Conservation (phyloP, 2,329 filamentous ascomycete species). For the Claviceps capensis region DNA sequence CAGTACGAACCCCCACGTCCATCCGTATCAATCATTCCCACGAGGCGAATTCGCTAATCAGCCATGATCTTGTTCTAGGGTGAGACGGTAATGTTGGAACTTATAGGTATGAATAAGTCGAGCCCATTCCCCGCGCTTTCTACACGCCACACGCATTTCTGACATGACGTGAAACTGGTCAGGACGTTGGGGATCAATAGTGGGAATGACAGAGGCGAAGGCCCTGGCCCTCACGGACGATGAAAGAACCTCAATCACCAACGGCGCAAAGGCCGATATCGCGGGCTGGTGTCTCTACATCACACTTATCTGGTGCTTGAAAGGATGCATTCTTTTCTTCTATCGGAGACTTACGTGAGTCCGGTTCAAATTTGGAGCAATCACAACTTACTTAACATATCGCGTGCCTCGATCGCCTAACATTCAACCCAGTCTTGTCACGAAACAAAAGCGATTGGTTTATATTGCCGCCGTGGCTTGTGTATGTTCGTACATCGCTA, state of each 20-base stretch:
- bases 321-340: conserved; percentile 25
- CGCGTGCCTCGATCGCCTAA: neutral
- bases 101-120: conserved; percentile 15
- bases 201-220: conserved; percentile 11
- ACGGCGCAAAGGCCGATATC: conserved; percentile 11
- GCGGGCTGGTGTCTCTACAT: conserved; percentile 24
- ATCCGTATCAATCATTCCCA: conserved; percentile 1
- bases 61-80: neutral
- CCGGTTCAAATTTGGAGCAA: neutral
- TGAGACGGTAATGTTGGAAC: conserved; percentile 19
- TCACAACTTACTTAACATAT: neutral
- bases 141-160: neutral
- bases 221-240: conserved; percentile 7
- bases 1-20: conserved; percentile 12
- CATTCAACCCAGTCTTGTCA: conserved; percentile 8
- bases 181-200: conserved; percentile 13
- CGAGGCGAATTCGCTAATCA: neutral
- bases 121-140: neutral
- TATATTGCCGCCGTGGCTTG: conserved; percentile 8
- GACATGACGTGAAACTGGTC: neutral
- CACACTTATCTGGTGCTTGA: conserved; percentile 25
- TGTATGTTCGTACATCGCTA: conserved; percentile 8
- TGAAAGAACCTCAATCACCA: conserved; percentile 8
- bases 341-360: conserved; percentile 24
- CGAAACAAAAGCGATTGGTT: conserved; percentile 10